phyloP scores from a whole-genome alignment of 1,284 basidiomycete genomes.

The Phenoliferia sp. region DNA sequence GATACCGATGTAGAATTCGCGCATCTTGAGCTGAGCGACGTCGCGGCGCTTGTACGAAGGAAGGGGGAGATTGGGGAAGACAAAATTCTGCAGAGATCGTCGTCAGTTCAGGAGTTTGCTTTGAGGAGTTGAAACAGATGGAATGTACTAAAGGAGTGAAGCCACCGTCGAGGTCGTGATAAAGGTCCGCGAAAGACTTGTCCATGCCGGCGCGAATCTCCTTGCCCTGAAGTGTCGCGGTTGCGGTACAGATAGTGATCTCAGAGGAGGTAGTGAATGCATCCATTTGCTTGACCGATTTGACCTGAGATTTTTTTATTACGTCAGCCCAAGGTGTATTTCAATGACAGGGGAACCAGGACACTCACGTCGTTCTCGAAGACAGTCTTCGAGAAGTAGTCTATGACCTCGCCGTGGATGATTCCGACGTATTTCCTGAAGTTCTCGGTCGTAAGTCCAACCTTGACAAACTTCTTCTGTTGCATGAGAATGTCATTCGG shows the following conservation, averaged over 20 bases:
- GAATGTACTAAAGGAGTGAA: conserved; percentile 40
- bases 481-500: conserved; percentile 98
- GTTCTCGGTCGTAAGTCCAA: conserved; percentile 86
- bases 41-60: conserved; percentile 81
- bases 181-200: conserved; percentile 79
- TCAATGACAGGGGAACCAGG: conserved; percentile 9
- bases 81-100: conserved; percentile 62
- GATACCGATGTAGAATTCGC: conserved; percentile 86
- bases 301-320: background rate
- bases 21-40: conserved; percentile 86
- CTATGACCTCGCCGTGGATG: conserved; percentile 69
- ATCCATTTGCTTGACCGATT: conserved; percentile 42
- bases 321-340: background rate
- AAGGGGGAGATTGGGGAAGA: conserved; percentile 90
- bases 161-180: conserved; percentile 80
- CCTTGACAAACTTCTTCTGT: conserved; percentile 84
- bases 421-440: conserved; percentile 85
- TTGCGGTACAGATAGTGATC: conserved; percentile 91
- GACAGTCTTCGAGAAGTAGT: conserved; percentile 29
- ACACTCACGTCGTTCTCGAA: conserved; percentile 33
- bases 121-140: no score
- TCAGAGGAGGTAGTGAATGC: conserved; percentile 73
- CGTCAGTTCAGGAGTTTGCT: background rate
- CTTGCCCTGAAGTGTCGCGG: conserved; percentile 84
- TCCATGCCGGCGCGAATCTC: conserved; percentile 77